Conservation (phyloP, 805 yeast genomes). For the Brettanomyces sp. region DNA sequence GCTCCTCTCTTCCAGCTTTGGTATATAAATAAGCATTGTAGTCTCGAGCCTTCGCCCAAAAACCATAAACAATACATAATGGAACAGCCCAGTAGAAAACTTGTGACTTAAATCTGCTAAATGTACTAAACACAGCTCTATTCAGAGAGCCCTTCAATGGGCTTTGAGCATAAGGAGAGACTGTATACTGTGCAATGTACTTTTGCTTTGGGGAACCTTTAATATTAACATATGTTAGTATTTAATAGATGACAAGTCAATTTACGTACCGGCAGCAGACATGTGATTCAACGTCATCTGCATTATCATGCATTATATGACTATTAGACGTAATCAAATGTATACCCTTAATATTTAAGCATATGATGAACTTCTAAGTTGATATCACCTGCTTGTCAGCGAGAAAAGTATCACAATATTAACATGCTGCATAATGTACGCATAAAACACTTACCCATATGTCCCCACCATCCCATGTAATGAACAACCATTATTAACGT, state of each 20-base stretch:
- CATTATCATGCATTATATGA: too few species aligned
- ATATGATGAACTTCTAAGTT: too few species aligned
- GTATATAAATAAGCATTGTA: slow-evolving; percentile 92
- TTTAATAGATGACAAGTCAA: too few species aligned
- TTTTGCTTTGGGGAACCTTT: slow-evolving; percentile 69
- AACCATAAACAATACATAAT: slow-evolving; percentile 67
- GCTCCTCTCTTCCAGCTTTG: slow-evolving; percentile 95
- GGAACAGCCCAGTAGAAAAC: slow-evolving; percentile 71
- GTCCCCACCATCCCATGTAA: slow-evolving; percentile 98
- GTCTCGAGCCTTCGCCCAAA: slow-evolving; percentile 82
- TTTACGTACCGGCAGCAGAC: too few species aligned
- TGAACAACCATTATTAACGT: slow-evolving; percentile 24
- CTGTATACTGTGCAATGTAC: slow-evolving; percentile 78
- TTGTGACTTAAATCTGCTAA: slow-evolving; percentile 90
- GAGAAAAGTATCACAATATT: too few species aligned
- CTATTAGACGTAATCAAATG: too few species aligned
- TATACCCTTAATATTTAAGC: too few species aligned
- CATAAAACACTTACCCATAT: slow-evolving; percentile 44
- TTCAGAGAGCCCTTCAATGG: slow-evolving; percentile 83
- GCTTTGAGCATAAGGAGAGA: slow-evolving; percentile 88
- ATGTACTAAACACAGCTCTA: slow-evolving; percentile 82
- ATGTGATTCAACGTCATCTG: too few species aligned
- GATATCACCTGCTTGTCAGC: too few species aligned
- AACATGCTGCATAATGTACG: not conserved
- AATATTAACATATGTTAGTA: not conserved